Evolutionary conservation across 306 rosid genomes (phyloP).

Genomic region (Cotoneaster glaucophyllus): DNA sequence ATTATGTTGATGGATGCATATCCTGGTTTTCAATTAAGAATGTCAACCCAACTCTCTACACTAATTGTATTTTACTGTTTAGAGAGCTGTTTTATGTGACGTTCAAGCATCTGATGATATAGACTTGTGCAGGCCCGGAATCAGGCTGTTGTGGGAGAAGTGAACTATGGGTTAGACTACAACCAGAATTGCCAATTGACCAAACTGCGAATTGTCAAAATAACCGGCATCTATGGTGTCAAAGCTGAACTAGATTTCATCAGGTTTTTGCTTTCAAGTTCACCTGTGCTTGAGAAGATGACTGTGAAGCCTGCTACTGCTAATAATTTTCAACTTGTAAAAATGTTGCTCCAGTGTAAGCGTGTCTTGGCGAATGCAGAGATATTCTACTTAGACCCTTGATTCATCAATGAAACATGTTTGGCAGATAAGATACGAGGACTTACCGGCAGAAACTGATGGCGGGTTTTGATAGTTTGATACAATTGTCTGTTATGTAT

Average conservation of each 20-base stretch:
- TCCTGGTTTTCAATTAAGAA: not conserved
- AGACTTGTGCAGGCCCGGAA: conserved; percentile 29
- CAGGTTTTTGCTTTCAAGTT: conserved; percentile 34
- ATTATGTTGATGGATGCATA: conserved; percentile 27
- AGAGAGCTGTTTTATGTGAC: too few species aligned
- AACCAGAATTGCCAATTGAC: conserved; percentile 15
- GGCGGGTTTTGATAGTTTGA: not conserved
- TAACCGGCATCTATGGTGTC: conserved; percentile 29
- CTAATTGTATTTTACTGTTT: too few species aligned
- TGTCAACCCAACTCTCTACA: not conserved
- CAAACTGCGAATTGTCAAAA: conserved; percentile 35
- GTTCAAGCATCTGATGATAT: not conserved
- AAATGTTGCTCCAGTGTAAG: conserved; percentile 37
- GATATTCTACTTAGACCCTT: conserved; percentile 38
- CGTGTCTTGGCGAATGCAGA: conserved; percentile 45
- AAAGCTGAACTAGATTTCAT: conserved; percentile 49
- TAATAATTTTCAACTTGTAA: conserved; percentile 23
- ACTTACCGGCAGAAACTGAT: not conserved
- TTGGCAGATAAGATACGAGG: not conserved
- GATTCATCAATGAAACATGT: not conserved
- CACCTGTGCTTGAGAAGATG: conserved; percentile 54
- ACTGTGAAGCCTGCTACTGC: conserved; percentile 30
- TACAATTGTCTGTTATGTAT: not conserved
- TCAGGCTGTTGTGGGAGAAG: not conserved
- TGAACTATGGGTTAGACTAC: conserved; percentile 19